phyloP scores from a whole-genome alignment of 768 basidiomycete species.

The Suillus subluteus region DNA sequence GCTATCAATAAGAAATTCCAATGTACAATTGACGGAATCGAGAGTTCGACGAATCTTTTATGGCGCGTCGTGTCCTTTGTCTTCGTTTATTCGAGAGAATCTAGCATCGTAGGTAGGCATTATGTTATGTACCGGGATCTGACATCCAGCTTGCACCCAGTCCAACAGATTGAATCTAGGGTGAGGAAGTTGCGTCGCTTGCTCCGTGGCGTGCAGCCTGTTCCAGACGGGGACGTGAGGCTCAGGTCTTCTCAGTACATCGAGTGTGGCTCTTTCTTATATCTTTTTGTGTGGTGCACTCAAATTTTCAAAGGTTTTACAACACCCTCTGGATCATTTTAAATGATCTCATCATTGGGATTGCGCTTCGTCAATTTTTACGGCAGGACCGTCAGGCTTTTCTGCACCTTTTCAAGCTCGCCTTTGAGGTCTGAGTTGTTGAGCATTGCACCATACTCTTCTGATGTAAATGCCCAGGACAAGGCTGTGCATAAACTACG shows the following conservation, averaged over 20 bases:
- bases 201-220: conserved; percentile 40
- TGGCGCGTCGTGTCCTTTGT: neutral
- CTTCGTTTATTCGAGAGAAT: conserved; percentile 20
- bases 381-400: conserved; percentile 63
- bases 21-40: conserved; percentile 15
- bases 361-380: conserved; percentile 70
- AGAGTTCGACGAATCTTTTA: neutral
- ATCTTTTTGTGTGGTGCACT: conserved; percentile 1
- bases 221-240: conserved; percentile 37
- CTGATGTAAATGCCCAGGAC: conserved; percentile 7
- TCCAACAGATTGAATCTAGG: conserved; percentile 64
- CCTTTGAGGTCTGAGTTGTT: conserved; percentile 43
- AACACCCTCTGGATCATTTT: conserved; percentile 89
- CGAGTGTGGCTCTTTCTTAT: conserved; percentile 41
- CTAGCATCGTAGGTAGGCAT: conserved; percentile 31
- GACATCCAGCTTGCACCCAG: conserved; percentile 32
- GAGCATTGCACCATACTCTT: neutral
- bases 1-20: neutral
- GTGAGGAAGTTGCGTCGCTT: conserved; percentile 47
- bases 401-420: conserved; percentile 39
- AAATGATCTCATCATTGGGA: conserved; percentile 89
- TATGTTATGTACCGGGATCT: neutral
- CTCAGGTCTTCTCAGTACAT: conserved; percentile 65
- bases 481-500: conserved; percentile 44
- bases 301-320: conserved; percentile 64